Evolutionary conservation across 2,329 filamentous ascomycete genomes (phyloP), one percentile per base, ranked within the genome.

Genomic region (Alternaria atra): DNA sequence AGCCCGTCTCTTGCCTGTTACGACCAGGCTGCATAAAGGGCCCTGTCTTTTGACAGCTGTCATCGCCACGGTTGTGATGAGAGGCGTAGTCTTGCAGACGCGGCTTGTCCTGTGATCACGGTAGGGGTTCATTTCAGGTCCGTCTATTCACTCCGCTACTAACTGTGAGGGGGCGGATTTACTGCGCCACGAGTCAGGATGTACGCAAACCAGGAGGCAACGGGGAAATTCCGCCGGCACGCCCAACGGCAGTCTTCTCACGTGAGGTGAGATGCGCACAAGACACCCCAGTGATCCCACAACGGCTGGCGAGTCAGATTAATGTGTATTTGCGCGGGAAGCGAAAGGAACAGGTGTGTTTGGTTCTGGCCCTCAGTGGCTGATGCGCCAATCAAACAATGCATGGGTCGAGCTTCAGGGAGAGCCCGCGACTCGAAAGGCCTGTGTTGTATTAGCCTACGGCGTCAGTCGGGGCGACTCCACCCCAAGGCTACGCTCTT

Each of bases 41-140:
- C 46, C 53, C 58, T 27, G 46, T 17, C 20, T 46, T 35, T 44
- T 60, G 58, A 60, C 58, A 60, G 53, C 58, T 60, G 58, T 56
- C 58, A 60, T 55, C n/a, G 32, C 32, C 40, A 46, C 39, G 47
- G 53, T 34, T 17, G 25, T 57, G 52, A 52, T 47, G 34, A 52
- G 32, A 30, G 32, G 23, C 23, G 39, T 20, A 15, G 32, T 46
- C 47, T 8, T 56, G 52, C 44, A 55, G 57, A 57, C n/a, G 53
- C 53, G 35, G 35, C 53, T 34, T 40, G 35, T 56, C 53, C 5
- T 50, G 44, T 51, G 53, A 43, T 51, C 17, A 51, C 44, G 54
- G 35, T 46, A 43, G 35, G 46, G 53, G 53, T 25, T 43, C 39
- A 32, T 34, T 37, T 30, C 48, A 52, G 34, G 23, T 52, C 48